Conservation (phyloP, 257 asterid species). For the Nicotiana sylvestris region DNA sequence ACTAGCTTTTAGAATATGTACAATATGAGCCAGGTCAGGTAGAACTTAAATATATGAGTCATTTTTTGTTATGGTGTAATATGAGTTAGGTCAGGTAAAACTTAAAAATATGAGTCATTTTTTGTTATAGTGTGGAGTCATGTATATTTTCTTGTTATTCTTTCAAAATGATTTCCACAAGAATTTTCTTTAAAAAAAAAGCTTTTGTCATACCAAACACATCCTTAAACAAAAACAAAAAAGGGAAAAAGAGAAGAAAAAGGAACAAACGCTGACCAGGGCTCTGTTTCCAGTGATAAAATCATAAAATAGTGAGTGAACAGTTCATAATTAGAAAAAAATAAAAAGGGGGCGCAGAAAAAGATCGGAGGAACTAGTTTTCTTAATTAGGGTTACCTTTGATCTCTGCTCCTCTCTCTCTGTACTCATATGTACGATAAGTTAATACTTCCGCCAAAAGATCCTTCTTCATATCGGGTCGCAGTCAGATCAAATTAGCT, state of each 20-base stretch:
- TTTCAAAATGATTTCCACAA: too few relatives aligned
- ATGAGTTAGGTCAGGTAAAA: too few relatives aligned
- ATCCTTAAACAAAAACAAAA: too few relatives aligned
- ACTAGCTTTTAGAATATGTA: too few relatives aligned
- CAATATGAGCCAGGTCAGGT: too few relatives aligned
- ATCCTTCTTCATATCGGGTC: not conserved
- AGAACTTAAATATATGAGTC: too few relatives aligned
- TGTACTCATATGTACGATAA: not conserved
- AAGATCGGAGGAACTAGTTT: conserved; percentile 25
- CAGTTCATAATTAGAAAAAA: not conserved
- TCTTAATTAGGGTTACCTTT: conserved; percentile 22
- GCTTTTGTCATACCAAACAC: too few relatives aligned
- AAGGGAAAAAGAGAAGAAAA: not conserved
- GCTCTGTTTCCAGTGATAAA: not conserved
- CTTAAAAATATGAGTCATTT: too few relatives aligned
- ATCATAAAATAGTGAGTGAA: not conserved
- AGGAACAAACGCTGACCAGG: not conserved
- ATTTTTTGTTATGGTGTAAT: too few relatives aligned
- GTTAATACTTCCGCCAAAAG: not conserved
- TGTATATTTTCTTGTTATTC: too few relatives aligned
- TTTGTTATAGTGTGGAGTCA: too few relatives aligned
- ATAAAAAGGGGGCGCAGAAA: conserved; percentile 5
- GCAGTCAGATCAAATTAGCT: not conserved
- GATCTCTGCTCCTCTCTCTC: conserved; percentile 9
- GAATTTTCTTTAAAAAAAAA: too few relatives aligned